Percentiles rank a stretch among this genome's conserved stretches.
These are phyloP conservation scores for Ceratobasidium sp. DNA, from an alignment of 1,284 basidiomycete species.

Conservation along the genomic window DNA sequence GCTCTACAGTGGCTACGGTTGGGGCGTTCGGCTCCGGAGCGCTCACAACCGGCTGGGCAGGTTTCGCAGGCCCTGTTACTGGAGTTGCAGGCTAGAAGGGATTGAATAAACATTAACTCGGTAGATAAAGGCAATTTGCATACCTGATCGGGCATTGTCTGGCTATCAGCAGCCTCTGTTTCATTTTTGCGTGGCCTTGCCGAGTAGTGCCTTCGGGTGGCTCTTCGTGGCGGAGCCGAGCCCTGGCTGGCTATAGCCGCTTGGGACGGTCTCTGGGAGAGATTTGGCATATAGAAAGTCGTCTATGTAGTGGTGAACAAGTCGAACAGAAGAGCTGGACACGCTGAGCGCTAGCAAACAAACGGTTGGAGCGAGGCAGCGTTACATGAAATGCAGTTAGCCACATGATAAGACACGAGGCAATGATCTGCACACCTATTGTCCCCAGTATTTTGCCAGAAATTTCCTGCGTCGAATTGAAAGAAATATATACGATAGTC, in stretches of 20 bases:
- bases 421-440: not conserved
- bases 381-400: conserved; percentile 33
- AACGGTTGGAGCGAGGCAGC: not conserved
- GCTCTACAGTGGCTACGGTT: not conserved
- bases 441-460: not conserved
- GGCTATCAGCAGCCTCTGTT: too few relatives aligned
- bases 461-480: too few relatives aligned
- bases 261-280: not conserved
- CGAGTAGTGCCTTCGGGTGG: too few relatives aligned
- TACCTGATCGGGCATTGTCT: not conserved
- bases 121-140: not conserved
- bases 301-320: not conserved
- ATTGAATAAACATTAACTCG: not conserved
- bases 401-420: not conserved
- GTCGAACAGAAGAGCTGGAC: not conserved
- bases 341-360: not conserved
- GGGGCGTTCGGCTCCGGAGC: not conserved
- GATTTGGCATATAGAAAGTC: not conserved
- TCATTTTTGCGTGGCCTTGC: too few relatives aligned
- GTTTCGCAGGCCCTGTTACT: not conserved
- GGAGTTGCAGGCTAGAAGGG: not conserved
- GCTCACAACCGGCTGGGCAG: not conserved
- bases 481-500: too few relatives aligned
- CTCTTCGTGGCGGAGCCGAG: too few relatives aligned
- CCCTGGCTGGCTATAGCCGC: not conserved